Percentiles rank a stretch among this genome's conserved stretches.
Evolutionary conservation across 2,329 filamentous ascomycete genomes (phyloP).

Genomic region (Colletotrichum lindemuthianum): DNA sequence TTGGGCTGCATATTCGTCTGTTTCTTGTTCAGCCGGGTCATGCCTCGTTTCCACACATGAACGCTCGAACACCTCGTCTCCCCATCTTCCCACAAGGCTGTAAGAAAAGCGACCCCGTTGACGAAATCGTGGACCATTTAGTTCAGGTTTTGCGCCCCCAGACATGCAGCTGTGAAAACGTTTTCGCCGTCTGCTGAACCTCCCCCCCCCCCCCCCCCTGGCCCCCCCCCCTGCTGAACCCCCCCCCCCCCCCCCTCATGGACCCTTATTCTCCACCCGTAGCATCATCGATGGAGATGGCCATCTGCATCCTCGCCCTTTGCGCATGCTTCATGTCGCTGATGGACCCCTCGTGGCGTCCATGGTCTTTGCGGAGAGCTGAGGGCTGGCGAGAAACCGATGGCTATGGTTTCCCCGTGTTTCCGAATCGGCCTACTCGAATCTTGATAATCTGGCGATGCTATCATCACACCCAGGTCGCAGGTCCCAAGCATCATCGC

Average conservation of each 20-base stretch:
- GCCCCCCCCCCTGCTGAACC: slow-evolving; percentile 3
- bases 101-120: slow-evolving; percentile 13
- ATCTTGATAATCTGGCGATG: slow-evolving; percentile 3
- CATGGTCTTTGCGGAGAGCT: too few species aligned
- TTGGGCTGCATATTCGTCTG: not conserved
- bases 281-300: slow-evolving; percentile 20
- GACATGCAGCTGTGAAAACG: not conserved
- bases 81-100: not conserved
- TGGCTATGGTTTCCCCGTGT: not conserved
- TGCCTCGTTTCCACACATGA: not conserved
- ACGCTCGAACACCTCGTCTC: not conserved
- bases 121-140: slow-evolving; percentile 29
- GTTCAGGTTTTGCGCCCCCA: not conserved
- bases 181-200: too few species aligned
- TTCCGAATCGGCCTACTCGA: not conserved
- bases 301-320: slow-evolving; percentile 1
- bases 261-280: slow-evolving; percentile 31
- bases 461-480: not conserved
- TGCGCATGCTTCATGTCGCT: not conserved
- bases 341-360: too few species aligned
- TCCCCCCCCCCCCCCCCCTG: slow-evolving; percentile 1
- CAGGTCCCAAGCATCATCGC: slow-evolving; percentile 4
- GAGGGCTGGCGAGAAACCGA: not conserved
- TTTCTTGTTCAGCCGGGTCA: slow-evolving; percentile 1
- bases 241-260: slow-evolving; percentile 7